Percentiles rank a stretch among this genome's conserved stretches.
Evolutionary conservation across 2,329 filamentous ascomycete genomes (phyloP).

Genomic region (Fusarium coffeatum): DNA sequence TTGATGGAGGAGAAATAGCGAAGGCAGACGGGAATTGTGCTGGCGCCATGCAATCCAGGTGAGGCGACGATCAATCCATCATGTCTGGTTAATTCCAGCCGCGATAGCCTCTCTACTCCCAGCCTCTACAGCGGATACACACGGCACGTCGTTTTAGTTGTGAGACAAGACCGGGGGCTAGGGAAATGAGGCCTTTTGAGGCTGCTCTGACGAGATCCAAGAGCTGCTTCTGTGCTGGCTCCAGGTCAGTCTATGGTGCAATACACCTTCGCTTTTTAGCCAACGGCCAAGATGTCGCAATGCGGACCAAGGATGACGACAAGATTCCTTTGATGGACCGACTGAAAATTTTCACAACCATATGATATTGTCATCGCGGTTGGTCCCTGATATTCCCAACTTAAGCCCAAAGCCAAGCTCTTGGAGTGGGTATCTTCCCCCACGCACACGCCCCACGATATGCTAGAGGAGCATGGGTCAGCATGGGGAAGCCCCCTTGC

Average conservation of each 20-base stretch:
- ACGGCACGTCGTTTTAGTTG: not conserved
- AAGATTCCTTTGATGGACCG: constrained; percentile 5
- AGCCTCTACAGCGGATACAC: constrained; percentile 1
- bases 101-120: not conserved
- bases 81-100: not conserved
- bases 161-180: constrained; percentile 6
- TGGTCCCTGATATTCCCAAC: constrained; percentile 7
- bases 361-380: not conserved
- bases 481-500: constrained; percentile 32
- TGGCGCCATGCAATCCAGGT: not conserved
- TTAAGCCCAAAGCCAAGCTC: constrained; percentile 19
- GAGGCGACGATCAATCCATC: constrained; percentile 6
- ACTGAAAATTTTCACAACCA: constrained; percentile 3
- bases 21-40: not conserved
- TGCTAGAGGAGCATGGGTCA: constrained; percentile 34
- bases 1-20: not conserved
- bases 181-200: constrained; percentile 38
- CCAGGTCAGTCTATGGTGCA: not conserved
- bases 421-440: constrained; percentile 24
- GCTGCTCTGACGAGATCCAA: constrained; percentile 24
- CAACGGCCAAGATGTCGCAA: constrained; percentile 23
- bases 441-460: constrained; percentile 36
- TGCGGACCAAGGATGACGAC: constrained; percentile 32
- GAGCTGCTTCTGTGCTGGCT: constrained; percentile 8
- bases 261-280: not conserved